Conservation (phyloP, 768 basidiomycete genomes). For the Filobasidium wieringae region DNA sequence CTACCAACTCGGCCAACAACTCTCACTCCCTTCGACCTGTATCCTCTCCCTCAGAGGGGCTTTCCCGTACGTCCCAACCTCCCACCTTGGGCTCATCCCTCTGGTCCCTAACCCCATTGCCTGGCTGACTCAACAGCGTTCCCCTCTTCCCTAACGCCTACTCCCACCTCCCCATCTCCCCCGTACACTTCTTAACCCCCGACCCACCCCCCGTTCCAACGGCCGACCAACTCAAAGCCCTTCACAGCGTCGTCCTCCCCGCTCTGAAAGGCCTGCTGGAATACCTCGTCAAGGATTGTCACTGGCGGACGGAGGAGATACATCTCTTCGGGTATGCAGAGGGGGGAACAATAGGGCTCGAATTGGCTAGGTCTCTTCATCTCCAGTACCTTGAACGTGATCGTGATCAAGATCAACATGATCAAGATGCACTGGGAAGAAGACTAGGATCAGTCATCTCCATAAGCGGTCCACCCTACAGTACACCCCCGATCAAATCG, state of each 20-base stretch:
- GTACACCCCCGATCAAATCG: slow-evolving; percentile 16
- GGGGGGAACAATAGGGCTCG: slow-evolving; percentile 29
- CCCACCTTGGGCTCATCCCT: neutral
- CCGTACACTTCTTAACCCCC: slow-evolving; percentile 1
- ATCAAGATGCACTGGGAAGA: neutral
- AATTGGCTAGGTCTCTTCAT: slow-evolving; percentile 23
- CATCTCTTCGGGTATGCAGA: slow-evolving; percentile 38
- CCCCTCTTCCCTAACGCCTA: neutral
- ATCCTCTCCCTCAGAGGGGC: slow-evolving; percentile 30
- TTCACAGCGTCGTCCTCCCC: neutral
- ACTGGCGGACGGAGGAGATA: slow-evolving; percentile 23
- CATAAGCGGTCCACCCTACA: slow-evolving; percentile 24
- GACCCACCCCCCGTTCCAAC: neutral
- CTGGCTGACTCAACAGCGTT: neutral
- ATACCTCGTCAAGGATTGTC: neutral
- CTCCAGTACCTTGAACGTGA: slow-evolving; percentile 1
- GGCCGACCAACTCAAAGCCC: neutral
- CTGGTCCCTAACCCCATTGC: neutral
- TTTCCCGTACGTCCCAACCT: slow-evolving; percentile 21
- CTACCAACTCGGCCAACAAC: slow-evolving; percentile 24
- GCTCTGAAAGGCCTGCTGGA: neutral
- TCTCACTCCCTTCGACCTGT: slow-evolving; percentile 31
- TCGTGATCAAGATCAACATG: neutral
- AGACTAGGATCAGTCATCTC: slow-evolving; percentile 23
- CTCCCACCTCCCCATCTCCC: slow-evolving; percentile 10